phyloP scores from a whole-genome alignment of 2,329 filamentous ascomycete species.

The Colletotrichum sp. region DNA sequence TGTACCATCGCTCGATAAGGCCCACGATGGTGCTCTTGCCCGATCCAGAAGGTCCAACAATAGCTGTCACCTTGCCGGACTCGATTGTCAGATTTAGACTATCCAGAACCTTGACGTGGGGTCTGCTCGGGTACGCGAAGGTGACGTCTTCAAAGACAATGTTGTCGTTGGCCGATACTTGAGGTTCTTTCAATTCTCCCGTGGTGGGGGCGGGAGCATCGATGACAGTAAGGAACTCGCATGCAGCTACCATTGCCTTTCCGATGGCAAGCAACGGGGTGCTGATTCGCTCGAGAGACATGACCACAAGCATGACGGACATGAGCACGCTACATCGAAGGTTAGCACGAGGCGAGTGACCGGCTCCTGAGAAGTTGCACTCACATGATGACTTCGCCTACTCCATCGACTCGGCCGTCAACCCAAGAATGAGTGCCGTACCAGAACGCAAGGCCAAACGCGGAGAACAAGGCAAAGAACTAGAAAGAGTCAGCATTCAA shows the following conservation, averaged over 20 bases:
- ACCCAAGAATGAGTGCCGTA: conserved; percentile 60
- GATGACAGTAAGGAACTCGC: conserved; percentile 62
- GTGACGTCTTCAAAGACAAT: conserved; percentile 65
- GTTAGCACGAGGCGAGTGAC: neutral
- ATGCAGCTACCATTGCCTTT: conserved; percentile 63
- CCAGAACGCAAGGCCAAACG: conserved; percentile 67
- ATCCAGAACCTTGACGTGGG: conserved; percentile 68
- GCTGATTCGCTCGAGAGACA: conserved; percentile 62
- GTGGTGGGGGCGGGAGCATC: conserved; percentile 47
- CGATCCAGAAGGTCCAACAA: conserved; percentile 75
- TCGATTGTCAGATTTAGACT: conserved; percentile 62
- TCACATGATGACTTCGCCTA: conserved; percentile 62
- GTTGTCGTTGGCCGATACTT: conserved; percentile 42
- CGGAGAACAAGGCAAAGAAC: conserved; percentile 59
- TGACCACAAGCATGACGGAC: conserved; percentile 63
- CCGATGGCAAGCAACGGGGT: conserved; percentile 63
- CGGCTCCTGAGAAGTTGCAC: conserved; percentile 24
- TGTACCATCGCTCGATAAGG: conserved; percentile 76
- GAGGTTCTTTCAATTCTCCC: conserved; percentile 39
- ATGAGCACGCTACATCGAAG: conserved; percentile 48
- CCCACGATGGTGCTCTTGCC: conserved; percentile 80
- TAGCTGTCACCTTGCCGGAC: conserved; percentile 72
- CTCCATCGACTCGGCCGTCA: conserved; percentile 49
- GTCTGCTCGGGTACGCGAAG: conserved; percentile 76
- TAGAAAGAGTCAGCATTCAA: conserved; percentile 25